phyloP scores from a whole-genome alignment of 2,329 filamentous ascomycete species.

The Botryotinia narcissicola region DNA sequence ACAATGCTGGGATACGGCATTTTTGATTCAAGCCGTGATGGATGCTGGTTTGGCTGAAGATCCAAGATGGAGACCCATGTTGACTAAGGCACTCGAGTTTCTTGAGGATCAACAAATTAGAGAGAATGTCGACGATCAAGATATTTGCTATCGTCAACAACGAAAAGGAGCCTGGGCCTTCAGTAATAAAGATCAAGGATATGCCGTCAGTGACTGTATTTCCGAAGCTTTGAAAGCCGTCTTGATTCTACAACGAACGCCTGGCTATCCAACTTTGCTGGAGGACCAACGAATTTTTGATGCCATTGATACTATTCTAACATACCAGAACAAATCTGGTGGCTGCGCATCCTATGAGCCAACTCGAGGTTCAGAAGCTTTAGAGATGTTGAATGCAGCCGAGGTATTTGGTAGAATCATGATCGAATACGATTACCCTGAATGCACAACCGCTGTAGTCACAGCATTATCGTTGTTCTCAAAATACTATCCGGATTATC shows the following conservation, averaged over 20 bases:
- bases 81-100: conserved; percentile 77
- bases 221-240: conserved; percentile 87
- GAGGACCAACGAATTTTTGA: conserved; percentile 78
- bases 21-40: conserved; percentile 78
- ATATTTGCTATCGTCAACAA: conserved; percentile 81
- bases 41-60: conserved; percentile 77
- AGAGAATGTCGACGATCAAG: conserved; percentile 66
- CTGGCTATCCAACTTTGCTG: conserved; percentile 71
- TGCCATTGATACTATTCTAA: conserved; percentile 83
- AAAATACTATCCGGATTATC: conserved; percentile 77
- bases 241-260: conserved; percentile 76
- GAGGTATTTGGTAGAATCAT: conserved; percentile 97
- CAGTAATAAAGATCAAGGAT: conserved; percentile 88
- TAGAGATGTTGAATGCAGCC: conserved; percentile 89
- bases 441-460: conserved; percentile 94
- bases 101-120: conserved; percentile 89
- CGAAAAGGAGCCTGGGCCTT: conserved; percentile 96
- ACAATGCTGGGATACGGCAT: conserved; percentile 94
- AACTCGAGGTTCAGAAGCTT: conserved; percentile 69
- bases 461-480: conserved; percentile 82
- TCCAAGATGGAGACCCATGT: conserved; percentile 76
- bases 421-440: conserved; percentile 97
- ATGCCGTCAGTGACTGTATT: conserved; percentile 92
- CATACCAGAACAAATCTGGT: conserved; percentile 84
- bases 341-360: conserved; percentile 90